Evolutionary conservation across 2,329 filamentous ascomycete species (phyloP).

Genomic region (Ilyonectria destructans): DNA sequence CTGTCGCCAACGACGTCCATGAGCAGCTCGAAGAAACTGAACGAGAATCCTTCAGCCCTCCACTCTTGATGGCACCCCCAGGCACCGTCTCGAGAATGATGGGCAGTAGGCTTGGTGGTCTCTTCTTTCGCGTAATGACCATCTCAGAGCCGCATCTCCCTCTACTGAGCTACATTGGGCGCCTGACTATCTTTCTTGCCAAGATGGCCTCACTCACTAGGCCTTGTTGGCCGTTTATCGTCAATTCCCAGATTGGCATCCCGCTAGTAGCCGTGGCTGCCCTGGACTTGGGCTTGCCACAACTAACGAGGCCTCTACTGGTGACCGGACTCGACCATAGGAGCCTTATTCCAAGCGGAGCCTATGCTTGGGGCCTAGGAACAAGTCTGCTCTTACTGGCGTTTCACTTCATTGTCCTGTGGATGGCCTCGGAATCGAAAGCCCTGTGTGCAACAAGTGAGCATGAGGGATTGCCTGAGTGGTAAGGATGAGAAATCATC

Average conservation of each 20-base stretch:
- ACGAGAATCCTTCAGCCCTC: slow-evolving; percentile 52
- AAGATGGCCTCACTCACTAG: slow-evolving; percentile 78
- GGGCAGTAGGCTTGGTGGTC: slow-evolving; percentile 55
- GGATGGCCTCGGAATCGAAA: slow-evolving; percentile 55
- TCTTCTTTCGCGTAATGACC: slow-evolving; percentile 52
- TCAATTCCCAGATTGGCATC: slow-evolving; percentile 76
- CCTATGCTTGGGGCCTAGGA: slow-evolving; percentile 51
- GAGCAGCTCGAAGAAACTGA: slow-evolving; percentile 37
- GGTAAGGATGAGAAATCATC: slow-evolving; percentile 39
- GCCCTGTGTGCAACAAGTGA: slow-evolving; percentile 51
- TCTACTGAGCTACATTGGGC: slow-evolving; percentile 57
- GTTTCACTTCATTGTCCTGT: slow-evolving; percentile 55
- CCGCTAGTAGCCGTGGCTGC: slow-evolving; percentile 80
- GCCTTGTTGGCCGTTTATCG: slow-evolving; percentile 81
- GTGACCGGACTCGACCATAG: slow-evolving; percentile 32
- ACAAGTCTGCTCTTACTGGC: slow-evolving; percentile 52
- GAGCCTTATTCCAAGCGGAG: slow-evolving; percentile 34
- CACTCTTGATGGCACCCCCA: slow-evolving; percentile 68
- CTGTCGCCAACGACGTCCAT: slow-evolving; percentile 34
- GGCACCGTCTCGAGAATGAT: slow-evolving; percentile 54
- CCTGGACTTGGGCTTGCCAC: slow-evolving; percentile 71
- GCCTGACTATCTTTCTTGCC: slow-evolving; percentile 75
- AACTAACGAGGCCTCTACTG: slow-evolving; percentile 27
- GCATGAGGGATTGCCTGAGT: slow-evolving; percentile 51
- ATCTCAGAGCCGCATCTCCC: slow-evolving; percentile 50